phyloP scores from a whole-genome alignment of 495 filamentous ascomycete genomes.

The Corynascus novoguineensis region DNA sequence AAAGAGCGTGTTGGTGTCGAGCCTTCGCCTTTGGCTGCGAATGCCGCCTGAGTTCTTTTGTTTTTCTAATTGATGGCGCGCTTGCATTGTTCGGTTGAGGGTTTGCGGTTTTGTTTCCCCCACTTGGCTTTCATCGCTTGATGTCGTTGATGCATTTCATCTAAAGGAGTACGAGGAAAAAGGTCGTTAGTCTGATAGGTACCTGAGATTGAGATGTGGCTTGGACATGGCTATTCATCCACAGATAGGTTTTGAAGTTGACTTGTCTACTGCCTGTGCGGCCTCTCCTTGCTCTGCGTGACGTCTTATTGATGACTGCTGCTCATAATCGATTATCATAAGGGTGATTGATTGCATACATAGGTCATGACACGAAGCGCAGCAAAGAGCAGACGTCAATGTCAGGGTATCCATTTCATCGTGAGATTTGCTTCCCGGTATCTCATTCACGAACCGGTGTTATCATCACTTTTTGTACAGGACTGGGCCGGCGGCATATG shows the following conservation, averaged over 20 bases:
- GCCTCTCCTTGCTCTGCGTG: background rate
- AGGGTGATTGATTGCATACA: too few species aligned
- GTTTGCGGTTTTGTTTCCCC: conserved; percentile 8
- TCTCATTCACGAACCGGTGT: background rate
- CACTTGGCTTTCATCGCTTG: background rate
- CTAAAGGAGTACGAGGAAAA: background rate
- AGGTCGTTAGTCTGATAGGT: background rate
- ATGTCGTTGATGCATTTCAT: background rate
- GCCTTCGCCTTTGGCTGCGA: conserved; percentile 49
- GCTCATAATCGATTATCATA: too few species aligned
- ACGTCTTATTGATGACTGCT: background rate
- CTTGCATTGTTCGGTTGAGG: conserved; percentile 7
- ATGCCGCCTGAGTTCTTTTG: conserved; percentile 28
- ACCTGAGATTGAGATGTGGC: conserved; percentile 2
- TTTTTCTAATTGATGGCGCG: background rate
- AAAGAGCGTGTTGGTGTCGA: conserved; percentile 92
- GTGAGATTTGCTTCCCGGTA: conserved; percentile 1
- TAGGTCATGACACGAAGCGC: background rate
- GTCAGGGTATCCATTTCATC: conserved; percentile 12
- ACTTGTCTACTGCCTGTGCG: too few species aligned
- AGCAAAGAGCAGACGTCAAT: background rate
- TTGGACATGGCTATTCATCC: background rate
- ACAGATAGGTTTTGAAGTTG: background rate
- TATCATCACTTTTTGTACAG: too few species aligned
- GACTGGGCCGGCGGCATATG: too few species aligned